Percentiles rank a stretch among this genome's conserved stretches.
These are phyloP conservation scores for Acer negundo DNA, from an alignment of 345 rosid genomes.

Conservation along the genomic window DNA sequence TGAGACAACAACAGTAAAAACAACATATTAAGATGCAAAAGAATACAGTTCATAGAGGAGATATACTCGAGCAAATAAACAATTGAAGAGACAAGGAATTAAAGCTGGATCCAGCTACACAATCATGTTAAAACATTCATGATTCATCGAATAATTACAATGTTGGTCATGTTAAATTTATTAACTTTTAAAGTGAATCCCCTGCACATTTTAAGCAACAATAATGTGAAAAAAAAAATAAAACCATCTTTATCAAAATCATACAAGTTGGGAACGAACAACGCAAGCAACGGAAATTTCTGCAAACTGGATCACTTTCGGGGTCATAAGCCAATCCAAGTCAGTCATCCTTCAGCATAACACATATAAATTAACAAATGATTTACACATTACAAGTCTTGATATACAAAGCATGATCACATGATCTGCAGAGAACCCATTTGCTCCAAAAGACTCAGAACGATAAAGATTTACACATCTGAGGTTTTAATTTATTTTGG, in stretches of 20 bases:
- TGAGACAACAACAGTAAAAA: not conserved
- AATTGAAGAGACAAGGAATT: not conserved
- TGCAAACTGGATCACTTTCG: conserved; percentile 42
- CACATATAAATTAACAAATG: not conserved
- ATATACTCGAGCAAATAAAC: not conserved
- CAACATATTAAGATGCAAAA: not conserved
- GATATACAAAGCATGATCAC: too few relatives aligned
- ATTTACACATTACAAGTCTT: too few relatives aligned
- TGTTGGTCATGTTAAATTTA: not conserved
- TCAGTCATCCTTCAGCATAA: conserved; percentile 69
- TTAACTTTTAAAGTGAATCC: not conserved
- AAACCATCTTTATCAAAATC: not conserved
- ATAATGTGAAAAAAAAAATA: not conserved
- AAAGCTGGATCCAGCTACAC: not conserved
- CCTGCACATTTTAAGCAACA: conserved; percentile 23
- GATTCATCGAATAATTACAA: not conserved
- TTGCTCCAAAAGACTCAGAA: too few relatives aligned
- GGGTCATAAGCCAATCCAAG: conserved; percentile 82
- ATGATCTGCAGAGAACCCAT: too few relatives aligned
- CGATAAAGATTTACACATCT: too few relatives aligned
- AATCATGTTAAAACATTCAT: not conserved
- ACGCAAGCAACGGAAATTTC: not conserved
- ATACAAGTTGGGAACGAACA: not conserved
- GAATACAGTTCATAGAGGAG: not conserved
- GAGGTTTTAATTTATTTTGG: too few relatives aligned